Conservation (phyloP, 2,329 filamentous ascomycete genomes). For the Amauroascus niger region DNA sequence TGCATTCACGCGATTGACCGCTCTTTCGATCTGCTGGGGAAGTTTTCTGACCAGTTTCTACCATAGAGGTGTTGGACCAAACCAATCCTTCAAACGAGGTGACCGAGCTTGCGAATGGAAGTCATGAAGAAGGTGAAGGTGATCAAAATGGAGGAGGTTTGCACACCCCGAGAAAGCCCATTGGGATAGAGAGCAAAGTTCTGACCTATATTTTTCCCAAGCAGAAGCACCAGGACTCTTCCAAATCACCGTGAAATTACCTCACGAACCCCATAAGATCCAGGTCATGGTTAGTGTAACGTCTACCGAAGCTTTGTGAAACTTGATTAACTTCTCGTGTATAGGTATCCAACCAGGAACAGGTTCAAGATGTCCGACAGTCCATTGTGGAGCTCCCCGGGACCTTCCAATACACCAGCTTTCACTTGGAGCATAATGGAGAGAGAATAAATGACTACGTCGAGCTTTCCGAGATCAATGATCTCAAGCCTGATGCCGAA, state of each 20-base stretch:
- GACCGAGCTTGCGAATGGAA: slow-evolving; percentile 26
- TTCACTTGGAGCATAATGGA: slow-evolving; percentile 87
- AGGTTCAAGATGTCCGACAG: slow-evolving; percentile 93
- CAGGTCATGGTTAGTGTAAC: slow-evolving; percentile 64
- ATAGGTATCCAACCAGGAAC: slow-evolving; percentile 83
- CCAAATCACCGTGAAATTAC: slow-evolving; percentile 69
- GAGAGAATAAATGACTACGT: slow-evolving; percentile 91
- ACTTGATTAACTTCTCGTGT: slow-evolving; percentile 17
- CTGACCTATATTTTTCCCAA: neutral
- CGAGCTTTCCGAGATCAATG: slow-evolving; percentile 79
- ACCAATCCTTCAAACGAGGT: slow-evolving; percentile 9
- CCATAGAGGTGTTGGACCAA: slow-evolving; percentile 13
- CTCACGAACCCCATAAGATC: slow-evolving; percentile 67
- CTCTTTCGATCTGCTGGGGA: neutral
- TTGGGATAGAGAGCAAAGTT: neutral
- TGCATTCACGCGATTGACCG: slow-evolving; percentile 1
- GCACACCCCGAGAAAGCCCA: neutral
- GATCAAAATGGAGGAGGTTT: slow-evolving; percentile 22
- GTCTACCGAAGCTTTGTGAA: slow-evolving; percentile 6
- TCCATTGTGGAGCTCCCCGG: slow-evolving; percentile 87
- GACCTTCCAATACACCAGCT: slow-evolving; percentile 96
- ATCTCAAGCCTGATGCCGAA: slow-evolving; percentile 65
- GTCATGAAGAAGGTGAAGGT: slow-evolving; percentile 29
- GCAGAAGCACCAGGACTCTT: slow-evolving; percentile 43
- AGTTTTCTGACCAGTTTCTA: neutral